phyloP scores from a whole-genome alignment of 2,329 filamentous ascomycete species.

The Biscogniauxia sp. region DNA sequence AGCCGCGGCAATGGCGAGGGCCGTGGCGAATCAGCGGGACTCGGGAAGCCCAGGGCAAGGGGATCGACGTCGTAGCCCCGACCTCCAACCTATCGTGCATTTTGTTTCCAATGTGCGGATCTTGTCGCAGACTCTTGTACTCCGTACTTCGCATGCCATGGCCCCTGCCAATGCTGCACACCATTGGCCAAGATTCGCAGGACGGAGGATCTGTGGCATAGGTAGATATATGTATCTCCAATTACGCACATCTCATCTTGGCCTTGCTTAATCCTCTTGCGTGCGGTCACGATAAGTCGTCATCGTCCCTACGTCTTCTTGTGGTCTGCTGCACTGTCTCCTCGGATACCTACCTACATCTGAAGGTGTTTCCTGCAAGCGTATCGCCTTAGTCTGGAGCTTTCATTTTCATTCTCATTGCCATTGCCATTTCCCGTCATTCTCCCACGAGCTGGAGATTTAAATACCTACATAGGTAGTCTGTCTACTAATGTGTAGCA shows the following conservation, averaged over 20 bases:
- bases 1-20: constrained; percentile 18
- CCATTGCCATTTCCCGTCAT: no score
- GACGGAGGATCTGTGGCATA: not conserved
- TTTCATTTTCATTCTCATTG: no score
- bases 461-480: no score
- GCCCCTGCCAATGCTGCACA: constrained; percentile 12
- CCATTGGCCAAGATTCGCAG: constrained; percentile 5
- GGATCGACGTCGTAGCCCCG: not conserved
- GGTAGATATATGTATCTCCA: not conserved
- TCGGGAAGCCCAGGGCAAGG: constrained; percentile 4
- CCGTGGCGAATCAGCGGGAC: constrained; percentile 16
- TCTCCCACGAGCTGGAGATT: no score
- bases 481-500: no score
- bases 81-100: constrained; percentile 10
- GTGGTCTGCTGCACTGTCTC: not conserved
- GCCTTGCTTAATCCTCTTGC: not conserved
- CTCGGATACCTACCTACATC: not conserved
- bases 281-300: not conserved
- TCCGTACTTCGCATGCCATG: not conserved
- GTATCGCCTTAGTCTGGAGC: no score
- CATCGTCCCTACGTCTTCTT: not conserved
- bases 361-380: no score
- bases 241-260: not conserved
- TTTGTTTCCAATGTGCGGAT: constrained; percentile 35
- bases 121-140: constrained; percentile 27